phyloP scores from a whole-genome alignment of 805 yeast genomes.

The Starmerella sirachaensis region DNA sequence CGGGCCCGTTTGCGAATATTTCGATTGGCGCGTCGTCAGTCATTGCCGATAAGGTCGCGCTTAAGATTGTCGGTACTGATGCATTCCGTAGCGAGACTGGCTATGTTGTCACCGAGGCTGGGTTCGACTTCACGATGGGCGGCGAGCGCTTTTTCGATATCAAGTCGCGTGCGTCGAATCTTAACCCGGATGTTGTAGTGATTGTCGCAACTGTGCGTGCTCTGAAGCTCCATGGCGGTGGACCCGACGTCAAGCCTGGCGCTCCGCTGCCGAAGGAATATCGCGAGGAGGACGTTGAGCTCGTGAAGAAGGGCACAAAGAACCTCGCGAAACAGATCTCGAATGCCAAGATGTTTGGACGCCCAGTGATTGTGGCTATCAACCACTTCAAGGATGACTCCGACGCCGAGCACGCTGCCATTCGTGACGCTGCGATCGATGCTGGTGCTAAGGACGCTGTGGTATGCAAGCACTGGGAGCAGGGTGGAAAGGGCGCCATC shows the following conservation, averaged over 20 bases:
- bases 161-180: constrained; percentile 89
- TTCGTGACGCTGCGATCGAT: constrained; percentile 62
- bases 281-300: constrained; percentile 67
- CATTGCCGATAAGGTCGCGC: constrained; percentile 82
- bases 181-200: constrained; percentile 79
- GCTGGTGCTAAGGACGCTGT: constrained; percentile 93
- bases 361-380: constrained; percentile 91
- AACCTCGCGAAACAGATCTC: constrained; percentile 83
- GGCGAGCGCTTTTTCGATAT: constrained; percentile 95
- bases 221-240: constrained; percentile 92
- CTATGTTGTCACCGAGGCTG: constrained; percentile 92
- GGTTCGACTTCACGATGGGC: constrained; percentile 98
- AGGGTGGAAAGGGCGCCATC: constrained; percentile 86
- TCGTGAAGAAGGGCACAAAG: constrained; percentile 67
- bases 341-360: constrained; percentile 73
- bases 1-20: constrained; percentile 96
- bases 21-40: constrained; percentile 95
- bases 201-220: constrained; percentile 95
- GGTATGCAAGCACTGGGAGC: constrained; percentile 86
- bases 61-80: constrained; percentile 71
- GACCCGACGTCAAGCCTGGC: constrained; percentile 93
- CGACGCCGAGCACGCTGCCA: constrained; percentile 62
- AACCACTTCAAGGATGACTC: constrained; percentile 79
- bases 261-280: constrained; percentile 74
- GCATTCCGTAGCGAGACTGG: constrained; percentile 37